A percentile compares a stretch with the other conserved stretches of the same genome.
Evolutionary conservation across 139 green algal species (phyloP).

Genomic region (Asterochloris erici): DNA sequence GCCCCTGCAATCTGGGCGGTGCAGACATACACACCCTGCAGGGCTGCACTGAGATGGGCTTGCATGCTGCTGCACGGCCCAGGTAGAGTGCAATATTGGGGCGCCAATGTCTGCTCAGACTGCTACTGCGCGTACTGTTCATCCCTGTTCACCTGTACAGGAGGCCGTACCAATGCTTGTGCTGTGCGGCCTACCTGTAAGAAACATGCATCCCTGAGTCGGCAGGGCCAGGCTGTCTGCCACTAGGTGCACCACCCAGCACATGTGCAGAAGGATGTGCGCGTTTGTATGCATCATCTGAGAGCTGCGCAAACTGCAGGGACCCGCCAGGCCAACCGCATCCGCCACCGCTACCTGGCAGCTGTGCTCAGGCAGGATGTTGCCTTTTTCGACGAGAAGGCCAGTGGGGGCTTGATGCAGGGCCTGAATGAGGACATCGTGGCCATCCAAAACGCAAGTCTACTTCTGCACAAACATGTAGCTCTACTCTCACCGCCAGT

Average conservation of each 20-base stretch:
- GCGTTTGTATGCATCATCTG: neutral
- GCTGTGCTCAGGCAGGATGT: constrained; percentile 80
- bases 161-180: neutral
- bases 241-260: constrained; percentile 20
- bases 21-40: no score
- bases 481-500: no score
- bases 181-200: neutral
- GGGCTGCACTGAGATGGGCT: no score
- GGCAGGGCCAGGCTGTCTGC: neutral
- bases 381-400: constrained; percentile 75
- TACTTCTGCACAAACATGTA: no score
- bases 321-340: constrained; percentile 17
- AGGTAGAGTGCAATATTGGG: no score
- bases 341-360: constrained; percentile 47
- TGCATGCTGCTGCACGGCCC: no score
- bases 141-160: neutral
- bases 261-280: neutral
- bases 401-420: constrained; percentile 41
- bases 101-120: no score
- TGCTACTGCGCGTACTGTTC: neutral
- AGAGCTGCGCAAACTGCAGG: neutral
- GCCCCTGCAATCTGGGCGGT: no score
- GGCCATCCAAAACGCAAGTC: constrained; percentile 39
- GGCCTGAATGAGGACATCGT: constrained; percentile 72
- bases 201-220: neutral